Percentiles rank a stretch among this genome's conserved stretches.
These are phyloP conservation scores for Candida insectalens DNA, from an alignment of 805 yeast genomes.

Conservation along the genomic window DNA sequence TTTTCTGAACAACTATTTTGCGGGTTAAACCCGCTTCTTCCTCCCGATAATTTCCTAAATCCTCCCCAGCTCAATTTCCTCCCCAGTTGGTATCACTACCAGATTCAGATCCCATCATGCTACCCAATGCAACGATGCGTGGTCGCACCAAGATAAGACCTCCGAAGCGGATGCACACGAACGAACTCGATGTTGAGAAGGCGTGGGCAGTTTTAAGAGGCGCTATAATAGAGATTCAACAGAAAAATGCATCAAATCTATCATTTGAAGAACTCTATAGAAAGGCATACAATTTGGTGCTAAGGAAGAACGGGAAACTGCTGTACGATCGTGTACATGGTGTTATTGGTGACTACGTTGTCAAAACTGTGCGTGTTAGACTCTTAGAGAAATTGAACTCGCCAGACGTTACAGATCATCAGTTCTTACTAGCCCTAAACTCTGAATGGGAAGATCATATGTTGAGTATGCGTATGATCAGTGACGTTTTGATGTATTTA, in stretches of 20 bases:
- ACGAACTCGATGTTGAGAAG: constrained; percentile 46
- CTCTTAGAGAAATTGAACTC: constrained; percentile 7
- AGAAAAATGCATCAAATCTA: constrained; percentile 59
- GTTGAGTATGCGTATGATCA: constrained; percentile 63
- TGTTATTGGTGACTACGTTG: constrained; percentile 39
- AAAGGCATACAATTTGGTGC: constrained; percentile 66
- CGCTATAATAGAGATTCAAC: constrained; percentile 66
- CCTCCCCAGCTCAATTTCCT: no score
- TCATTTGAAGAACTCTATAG: constrained; percentile 80
- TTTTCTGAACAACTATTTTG: no score
- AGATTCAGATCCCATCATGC: no score
- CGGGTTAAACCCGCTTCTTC: no score
- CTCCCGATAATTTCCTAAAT: no score
- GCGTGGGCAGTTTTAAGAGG: constrained; percentile 56
- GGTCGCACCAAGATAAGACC: constrained; percentile 54
- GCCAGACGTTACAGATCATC: constrained; percentile 12
- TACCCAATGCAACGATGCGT: background rate
- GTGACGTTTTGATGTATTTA: constrained; percentile 79
- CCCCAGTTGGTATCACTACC: no score
- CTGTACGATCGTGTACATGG: constrained; percentile 52
- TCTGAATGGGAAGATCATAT: constrained; percentile 64
- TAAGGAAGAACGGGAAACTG: constrained; percentile 56
- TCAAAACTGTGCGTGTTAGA: constrained; percentile 15
- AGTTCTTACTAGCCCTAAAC: constrained; percentile 24
- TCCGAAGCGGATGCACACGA: constrained; percentile 38